Conservation (phyloP, 2,329 filamentous ascomycete species). For the Phaeosphaeria sp. region DNA sequence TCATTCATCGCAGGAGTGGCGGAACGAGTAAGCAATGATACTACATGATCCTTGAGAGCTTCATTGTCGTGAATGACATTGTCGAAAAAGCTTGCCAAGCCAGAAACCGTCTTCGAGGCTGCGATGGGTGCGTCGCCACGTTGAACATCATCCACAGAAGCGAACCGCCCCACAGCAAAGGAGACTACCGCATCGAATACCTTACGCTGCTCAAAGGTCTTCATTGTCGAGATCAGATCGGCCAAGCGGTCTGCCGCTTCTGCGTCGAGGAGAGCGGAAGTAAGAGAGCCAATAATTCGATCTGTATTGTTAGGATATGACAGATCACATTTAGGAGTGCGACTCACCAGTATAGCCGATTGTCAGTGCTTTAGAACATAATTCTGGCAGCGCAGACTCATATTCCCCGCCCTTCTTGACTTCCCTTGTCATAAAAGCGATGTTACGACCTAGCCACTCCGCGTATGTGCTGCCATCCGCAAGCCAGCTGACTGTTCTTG, state of each 20-base stretch:
- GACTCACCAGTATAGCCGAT: slow-evolving; percentile 71
- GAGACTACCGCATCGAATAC: slow-evolving; percentile 46
- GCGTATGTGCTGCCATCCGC: slow-evolving; percentile 70
- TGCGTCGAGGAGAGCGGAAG: slow-evolving; percentile 17
- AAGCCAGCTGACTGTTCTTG: slow-evolving; percentile 62
- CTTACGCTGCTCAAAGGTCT: slow-evolving; percentile 57
- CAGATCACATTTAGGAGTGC: not conserved
- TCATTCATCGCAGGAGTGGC: slow-evolving; percentile 34
- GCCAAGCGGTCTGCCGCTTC: slow-evolving; percentile 30
- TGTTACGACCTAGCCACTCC: slow-evolving; percentile 73
- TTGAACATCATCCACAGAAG: slow-evolving; percentile 10
- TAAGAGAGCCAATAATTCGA: slow-evolving; percentile 26
- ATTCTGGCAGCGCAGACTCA: slow-evolving; percentile 40
- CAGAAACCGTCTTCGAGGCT: slow-evolving; percentile 30
- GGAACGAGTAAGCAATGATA: slow-evolving; percentile 50
- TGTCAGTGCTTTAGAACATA: slow-evolving; percentile 67
- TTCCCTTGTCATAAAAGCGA: slow-evolving; percentile 59
- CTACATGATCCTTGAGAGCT: slow-evolving; percentile 37
- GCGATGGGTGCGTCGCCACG: slow-evolving; percentile 20
- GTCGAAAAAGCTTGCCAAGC: slow-evolving; percentile 29
- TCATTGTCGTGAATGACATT: slow-evolving; percentile 36
- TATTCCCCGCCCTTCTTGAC: slow-evolving; percentile 45
- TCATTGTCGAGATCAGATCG: slow-evolving; percentile 52
- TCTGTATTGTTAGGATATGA: slow-evolving; percentile 25
- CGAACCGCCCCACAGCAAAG: slow-evolving; percentile 31